A percentile compares a stretch with the other conserved stretches of the same genome.
These are phyloP conservation scores for Candida sanyiensis DNA, from an alignment of 805 yeast species.

Conservation along the genomic window DNA sequence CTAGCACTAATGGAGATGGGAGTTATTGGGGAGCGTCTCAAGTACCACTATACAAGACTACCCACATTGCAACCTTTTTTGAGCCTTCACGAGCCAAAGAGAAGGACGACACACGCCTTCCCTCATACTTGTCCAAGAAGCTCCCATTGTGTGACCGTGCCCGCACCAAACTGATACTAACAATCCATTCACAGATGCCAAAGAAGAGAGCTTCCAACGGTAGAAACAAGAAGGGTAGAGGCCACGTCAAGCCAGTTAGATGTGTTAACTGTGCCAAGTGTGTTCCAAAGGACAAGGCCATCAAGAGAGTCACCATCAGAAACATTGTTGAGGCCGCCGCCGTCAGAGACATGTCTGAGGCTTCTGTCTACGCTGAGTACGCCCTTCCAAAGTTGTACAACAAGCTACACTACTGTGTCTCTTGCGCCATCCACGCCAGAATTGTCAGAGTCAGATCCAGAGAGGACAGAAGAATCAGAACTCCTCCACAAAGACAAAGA, in stretches of 20 bases:
- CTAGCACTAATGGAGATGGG: not conserved
- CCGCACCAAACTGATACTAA: conserved; percentile 15
- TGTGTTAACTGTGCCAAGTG: conserved; percentile 99
- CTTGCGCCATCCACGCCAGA: conserved; percentile 99
- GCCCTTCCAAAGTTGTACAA: conserved; percentile 99
- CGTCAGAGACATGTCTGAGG: conserved; percentile 99
- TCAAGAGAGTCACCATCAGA: conserved; percentile 99
- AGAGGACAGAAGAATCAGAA: conserved; percentile 96
- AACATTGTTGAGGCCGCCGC: conserved; percentile 99
- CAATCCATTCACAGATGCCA: conserved; percentile 60
- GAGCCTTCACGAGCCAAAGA: not conserved
- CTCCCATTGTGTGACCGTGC: not conserved
- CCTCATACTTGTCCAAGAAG: no score
- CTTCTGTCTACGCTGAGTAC: conserved; percentile 98
- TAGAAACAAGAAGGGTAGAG: conserved; percentile 99
- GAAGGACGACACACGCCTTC: not conserved
- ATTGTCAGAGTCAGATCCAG: conserved; percentile 99
- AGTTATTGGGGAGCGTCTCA: no score
- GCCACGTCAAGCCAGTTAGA: conserved; percentile 99
- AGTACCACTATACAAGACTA: no score
- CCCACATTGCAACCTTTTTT: no score
- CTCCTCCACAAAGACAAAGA: conserved; percentile 99
- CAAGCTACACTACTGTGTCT: conserved; percentile 99
- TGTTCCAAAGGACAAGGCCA: conserved; percentile 99
- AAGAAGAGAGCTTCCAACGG: conserved; percentile 99